These are phyloP conservation scores for Talaromyces sp. DNA, from an alignment of 2,329 filamentous ascomycete species.

Conservation along the genomic window DNA sequence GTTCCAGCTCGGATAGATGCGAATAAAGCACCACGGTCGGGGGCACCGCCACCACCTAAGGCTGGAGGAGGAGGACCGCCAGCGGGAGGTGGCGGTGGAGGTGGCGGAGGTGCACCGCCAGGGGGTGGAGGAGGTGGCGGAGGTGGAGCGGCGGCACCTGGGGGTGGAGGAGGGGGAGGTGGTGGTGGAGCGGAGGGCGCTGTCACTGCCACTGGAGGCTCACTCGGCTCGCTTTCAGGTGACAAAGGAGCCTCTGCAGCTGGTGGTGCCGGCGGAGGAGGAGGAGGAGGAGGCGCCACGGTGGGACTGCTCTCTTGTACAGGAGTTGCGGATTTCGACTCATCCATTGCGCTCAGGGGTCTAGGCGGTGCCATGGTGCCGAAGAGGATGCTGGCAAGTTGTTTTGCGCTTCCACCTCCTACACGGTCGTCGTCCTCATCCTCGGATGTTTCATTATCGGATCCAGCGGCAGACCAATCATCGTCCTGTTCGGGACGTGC, in stretches of 20 bases:
- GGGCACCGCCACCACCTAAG: slow-evolving; percentile 34
- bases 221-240: slow-evolving; percentile 19
- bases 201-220: slow-evolving; percentile 18
- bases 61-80: slow-evolving; percentile 38
- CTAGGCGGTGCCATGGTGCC: slow-evolving; percentile 94
- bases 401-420: slow-evolving; percentile 77
- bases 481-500: slow-evolving; percentile 53
- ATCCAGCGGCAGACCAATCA: slow-evolving; percentile 78
- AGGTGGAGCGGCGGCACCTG: slow-evolving; percentile 28
- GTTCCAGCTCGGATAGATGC: slow-evolving; percentile 78
- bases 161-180: slow-evolving; percentile 45
- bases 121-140: slow-evolving; percentile 27
- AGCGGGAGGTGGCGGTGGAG: slow-evolving; percentile 35
- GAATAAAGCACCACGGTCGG: slow-evolving; percentile 60
- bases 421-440: slow-evolving; percentile 73
- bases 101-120: slow-evolving; percentile 19
- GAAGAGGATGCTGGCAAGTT: slow-evolving; percentile 90
- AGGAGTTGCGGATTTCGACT: slow-evolving; percentile 48
- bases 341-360: slow-evolving; percentile 75
- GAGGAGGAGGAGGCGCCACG: slow-evolving; percentile 27
- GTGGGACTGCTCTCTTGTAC: slow-evolving; percentile 41
- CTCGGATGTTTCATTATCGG: slow-evolving; percentile 65
- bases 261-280: slow-evolving; percentile 21
- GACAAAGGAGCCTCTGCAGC: slow-evolving; percentile 23
- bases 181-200: slow-evolving; percentile 31